These are phyloP conservation scores for Scheffersomyces ergatensis DNA, from an alignment of 805 yeast species.

Conservation along the genomic window DNA sequence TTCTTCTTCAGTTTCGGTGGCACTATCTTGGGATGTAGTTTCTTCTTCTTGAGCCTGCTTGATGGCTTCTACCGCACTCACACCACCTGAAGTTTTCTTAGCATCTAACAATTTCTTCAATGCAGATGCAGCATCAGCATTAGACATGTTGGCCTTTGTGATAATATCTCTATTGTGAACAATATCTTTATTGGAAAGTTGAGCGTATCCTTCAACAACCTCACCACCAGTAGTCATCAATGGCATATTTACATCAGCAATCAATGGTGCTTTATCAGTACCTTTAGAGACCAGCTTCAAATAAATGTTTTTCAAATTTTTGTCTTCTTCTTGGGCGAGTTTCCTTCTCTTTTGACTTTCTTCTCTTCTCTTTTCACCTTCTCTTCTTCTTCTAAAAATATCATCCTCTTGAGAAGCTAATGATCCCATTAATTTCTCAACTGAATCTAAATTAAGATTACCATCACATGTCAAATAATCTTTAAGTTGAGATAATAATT, in stretches of 20 bases:
- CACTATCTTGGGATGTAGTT: constrained; percentile 3
- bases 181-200: constrained; percentile 67
- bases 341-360: constrained; percentile 63
- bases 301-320: constrained; percentile 41
- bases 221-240: constrained; percentile 75
- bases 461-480: constrained; percentile 93
- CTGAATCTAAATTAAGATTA: constrained; percentile 67
- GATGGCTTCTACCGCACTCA: constrained; percentile 47
- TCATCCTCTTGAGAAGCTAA: constrained; percentile 74
- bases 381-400: constrained; percentile 69
- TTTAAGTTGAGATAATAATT: constrained; percentile 58
- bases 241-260: constrained; percentile 71
- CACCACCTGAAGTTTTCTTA: constrained; percentile 14
- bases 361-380: constrained; percentile 66
- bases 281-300: constrained; percentile 63
- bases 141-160: constrained; percentile 70
- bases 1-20: neutral
- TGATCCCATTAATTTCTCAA: constrained; percentile 63
- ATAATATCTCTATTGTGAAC: constrained; percentile 61
- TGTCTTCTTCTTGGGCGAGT: constrained; percentile 45
- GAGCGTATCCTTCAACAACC: constrained; percentile 60
- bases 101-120: constrained; percentile 39
- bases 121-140: constrained; percentile 64
- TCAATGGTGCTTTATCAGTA: constrained; percentile 70
- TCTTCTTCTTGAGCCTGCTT: constrained; percentile 9